Percentiles rank a stretch among this genome's conserved stretches.
Evolutionary conservation across 164 flowering plant genomes (phyloP).

Genomic region (Aristolochia californica): DNA sequence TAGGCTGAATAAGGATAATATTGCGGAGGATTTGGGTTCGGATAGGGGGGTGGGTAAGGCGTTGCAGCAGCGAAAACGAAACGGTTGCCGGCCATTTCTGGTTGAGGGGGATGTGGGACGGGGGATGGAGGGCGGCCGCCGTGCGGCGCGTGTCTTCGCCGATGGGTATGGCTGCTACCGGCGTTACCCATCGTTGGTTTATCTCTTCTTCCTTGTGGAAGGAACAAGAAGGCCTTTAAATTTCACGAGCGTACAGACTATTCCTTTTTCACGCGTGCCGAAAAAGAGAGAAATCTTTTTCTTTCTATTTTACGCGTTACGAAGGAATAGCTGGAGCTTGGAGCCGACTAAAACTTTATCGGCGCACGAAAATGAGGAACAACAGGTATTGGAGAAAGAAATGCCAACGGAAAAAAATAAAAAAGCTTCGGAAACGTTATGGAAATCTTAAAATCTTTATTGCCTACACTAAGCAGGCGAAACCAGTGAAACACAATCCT

Average conservation of each 20-base stretch:
- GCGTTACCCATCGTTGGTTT: conserved; percentile 49
- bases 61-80: conserved; percentile 80
- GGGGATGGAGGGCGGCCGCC: conserved; percentile 37
- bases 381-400: no score
- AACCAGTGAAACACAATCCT: no score
- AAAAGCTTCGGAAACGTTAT: no score
- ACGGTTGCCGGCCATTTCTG: conserved; percentile 45
- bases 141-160: conserved; percentile 37
- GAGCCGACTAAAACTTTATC: no score
- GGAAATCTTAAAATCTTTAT: no score
- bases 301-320: neutral
- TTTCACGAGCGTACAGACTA: neutral
- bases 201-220: neutral
- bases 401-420: no score
- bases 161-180: conserved; percentile 27
- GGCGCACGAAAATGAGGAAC: no score
- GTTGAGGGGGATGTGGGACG: conserved; percentile 20
- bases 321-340: neutral
- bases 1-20: conserved; percentile 57
- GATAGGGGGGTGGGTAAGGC: conserved; percentile 59
- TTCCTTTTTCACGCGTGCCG: no score
- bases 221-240: neutral
- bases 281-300: no score
- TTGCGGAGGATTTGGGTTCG: conserved; percentile 43
- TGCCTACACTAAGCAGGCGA: no score